These are phyloP conservation scores for Cordyceps tenuipes DNA, from an alignment of 2,329 filamentous ascomycete species.

Conservation along the genomic window DNA sequence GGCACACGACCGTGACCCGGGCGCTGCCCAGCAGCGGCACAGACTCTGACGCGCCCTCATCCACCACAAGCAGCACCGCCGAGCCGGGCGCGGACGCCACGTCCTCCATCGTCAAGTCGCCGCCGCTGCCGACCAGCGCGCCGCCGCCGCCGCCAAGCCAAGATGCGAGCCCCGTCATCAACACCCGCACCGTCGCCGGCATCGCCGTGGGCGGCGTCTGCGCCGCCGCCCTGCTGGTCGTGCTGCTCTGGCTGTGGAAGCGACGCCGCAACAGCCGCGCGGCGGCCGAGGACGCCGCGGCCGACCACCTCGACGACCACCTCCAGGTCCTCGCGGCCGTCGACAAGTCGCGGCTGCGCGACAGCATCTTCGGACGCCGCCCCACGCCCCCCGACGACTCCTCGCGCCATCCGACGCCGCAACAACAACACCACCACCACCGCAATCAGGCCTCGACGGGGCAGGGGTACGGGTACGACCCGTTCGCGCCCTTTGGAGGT, in stretches of 20 bases:
- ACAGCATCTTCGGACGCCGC: conserved; percentile 5
- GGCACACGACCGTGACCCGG: conserved; percentile 23
- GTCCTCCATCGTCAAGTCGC: not conserved
- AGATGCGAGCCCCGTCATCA: not conserved
- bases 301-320: not conserved
- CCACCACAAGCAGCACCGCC: not conserved
- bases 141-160: not conserved
- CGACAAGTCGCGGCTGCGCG: conserved; percentile 4
- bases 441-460: not conserved
- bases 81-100: not conserved
- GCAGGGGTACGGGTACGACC: conserved; percentile 20
- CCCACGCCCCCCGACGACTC: not conserved
- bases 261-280: not conserved
- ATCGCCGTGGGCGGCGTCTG: conserved; percentile 25
- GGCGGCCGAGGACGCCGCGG: not conserved
- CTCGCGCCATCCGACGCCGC: not conserved
- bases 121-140: not conserved
- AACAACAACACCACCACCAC: not conserved
- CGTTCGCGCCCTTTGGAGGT: conserved; percentile 40
- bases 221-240: conserved; percentile 25
- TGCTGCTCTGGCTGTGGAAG: conserved; percentile 17
- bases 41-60: conserved; percentile 12
- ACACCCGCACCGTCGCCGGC: not conserved
- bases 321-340: not conserved
- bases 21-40: conserved; percentile 18